phyloP scores from a whole-genome alignment of 2,329 filamentous ascomycete species.

The Cytospora piceicola region DNA sequence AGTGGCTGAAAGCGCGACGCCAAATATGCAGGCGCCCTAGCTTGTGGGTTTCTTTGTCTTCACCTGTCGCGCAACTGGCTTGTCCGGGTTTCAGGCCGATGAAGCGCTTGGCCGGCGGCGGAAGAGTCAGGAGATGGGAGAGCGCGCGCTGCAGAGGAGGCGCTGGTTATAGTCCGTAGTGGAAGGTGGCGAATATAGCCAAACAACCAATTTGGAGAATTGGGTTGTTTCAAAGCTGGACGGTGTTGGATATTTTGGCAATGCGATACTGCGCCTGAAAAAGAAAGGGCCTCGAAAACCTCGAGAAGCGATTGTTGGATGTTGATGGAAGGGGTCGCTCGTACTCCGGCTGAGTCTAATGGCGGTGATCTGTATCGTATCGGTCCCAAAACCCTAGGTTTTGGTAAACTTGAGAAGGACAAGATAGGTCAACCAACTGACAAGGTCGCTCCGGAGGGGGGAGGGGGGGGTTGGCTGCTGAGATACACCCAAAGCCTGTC shows the following conservation, averaged over 20 bases:
- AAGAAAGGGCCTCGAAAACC: background rate
- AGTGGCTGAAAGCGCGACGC: conserved; percentile 9
- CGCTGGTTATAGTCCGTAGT: background rate
- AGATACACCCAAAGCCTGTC: background rate
- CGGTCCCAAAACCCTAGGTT: background rate
- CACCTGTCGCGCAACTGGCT: conserved; percentile 3
- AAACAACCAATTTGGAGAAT: background rate
- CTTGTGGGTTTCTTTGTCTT: background rate
- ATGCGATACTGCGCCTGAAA: background rate
- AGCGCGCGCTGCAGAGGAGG: background rate
- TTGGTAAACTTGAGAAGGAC: background rate
- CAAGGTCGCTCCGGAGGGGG: background rate
- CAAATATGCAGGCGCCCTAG: conserved; percentile 16
- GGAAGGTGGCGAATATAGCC: background rate
- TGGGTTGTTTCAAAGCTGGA: background rate
- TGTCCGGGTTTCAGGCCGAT: background rate
- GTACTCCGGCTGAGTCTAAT: background rate
- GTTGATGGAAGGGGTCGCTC: background rate
- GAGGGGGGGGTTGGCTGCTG: no score
- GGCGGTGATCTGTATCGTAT: conserved; percentile 1
- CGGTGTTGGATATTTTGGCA: background rate
- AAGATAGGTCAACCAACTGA: background rate
- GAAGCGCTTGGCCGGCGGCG: background rate
- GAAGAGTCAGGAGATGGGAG: background rate
- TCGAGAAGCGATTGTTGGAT: background rate